phyloP scores from a whole-genome alignment of 305 asterid genomes.

The Fraxinus velutina region DNA sequence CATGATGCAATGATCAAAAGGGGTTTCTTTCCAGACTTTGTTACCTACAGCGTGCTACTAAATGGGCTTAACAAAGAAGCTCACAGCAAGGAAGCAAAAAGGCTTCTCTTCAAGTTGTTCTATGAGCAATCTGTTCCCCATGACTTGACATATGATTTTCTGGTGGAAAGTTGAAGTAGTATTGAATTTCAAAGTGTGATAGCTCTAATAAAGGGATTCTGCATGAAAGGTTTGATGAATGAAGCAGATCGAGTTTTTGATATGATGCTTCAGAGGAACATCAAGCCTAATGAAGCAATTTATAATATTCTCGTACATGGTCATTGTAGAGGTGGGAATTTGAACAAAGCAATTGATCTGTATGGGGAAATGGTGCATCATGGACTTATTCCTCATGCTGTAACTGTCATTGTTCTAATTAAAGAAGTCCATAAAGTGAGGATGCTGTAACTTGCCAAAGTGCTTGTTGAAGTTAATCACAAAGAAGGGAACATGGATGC shows the following conservation, averaged over 20 bases:
- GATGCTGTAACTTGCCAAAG: constrained; percentile 59
- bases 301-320: constrained; percentile 72
- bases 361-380: constrained; percentile 52
- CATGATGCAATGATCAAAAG: constrained; percentile 65
- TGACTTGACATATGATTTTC: constrained; percentile 56
- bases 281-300: constrained; percentile 54
- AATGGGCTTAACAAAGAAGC: constrained; percentile 67
- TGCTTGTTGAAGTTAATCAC: constrained; percentile 56
- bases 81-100: constrained; percentile 58
- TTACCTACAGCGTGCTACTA: constrained; percentile 78
- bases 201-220: constrained; percentile 75
- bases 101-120: constrained; percentile 60
- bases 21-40: constrained; percentile 81
- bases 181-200: constrained; percentile 45
- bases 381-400: constrained; percentile 62
- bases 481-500: constrained; percentile 82
- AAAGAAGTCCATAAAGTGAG: constrained; percentile 64
- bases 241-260: constrained; percentile 69
- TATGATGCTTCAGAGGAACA: constrained; percentile 49
- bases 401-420: constrained; percentile 54
- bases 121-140: constrained; percentile 58
- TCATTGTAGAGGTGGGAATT: constrained; percentile 59
- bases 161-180: constrained; percentile 63
- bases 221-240: constrained; percentile 78
- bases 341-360: constrained; percentile 52